Evolutionary conservation across 2,329 filamentous ascomycete species (phyloP), one percentile per base, ranked within the genome.

Genomic region (Ustilaginoidea virens): DNA sequence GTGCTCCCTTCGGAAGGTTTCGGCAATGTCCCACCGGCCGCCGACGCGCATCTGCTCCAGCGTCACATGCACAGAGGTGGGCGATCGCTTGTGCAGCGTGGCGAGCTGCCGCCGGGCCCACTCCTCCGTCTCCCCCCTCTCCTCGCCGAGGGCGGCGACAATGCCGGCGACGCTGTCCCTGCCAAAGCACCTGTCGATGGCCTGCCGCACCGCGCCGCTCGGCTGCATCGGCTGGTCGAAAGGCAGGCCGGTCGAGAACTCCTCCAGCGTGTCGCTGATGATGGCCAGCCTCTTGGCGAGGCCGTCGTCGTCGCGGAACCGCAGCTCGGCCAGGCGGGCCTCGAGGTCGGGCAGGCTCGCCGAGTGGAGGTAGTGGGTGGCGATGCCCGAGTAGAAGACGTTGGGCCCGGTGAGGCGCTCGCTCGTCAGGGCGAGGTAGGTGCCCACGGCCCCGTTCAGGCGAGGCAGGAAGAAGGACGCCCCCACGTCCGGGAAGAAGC

Each of bases 401-500:
- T 96, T 81, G 9, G 76, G 77, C 24, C 90, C 90, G 35, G 66
- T 74, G 37, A 98, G 60, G 37, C 73, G 70, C 47, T 87, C 79
- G 47, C 85, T 90, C 6, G 90, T 98, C 38, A 98, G 64, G 13
- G 85, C 90, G 24, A 98, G 74, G 55, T 96, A 98, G 13, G 81
- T 93, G 33, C 90, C 90, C 32, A 92, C 57, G 34, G 74, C 63
- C 28, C 90, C 90, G 44, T 92, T 74, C 64, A 98, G 74, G 37
- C 85, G 70, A 11, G 90, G 82, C 30, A 98, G 64, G 65, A 96
- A 96, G 63, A 96, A 98, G 8, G 82, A 92, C 18, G 79, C 92
- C 36, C 90, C 90, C 27, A 98, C 90, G 47, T 98, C 92, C 5
- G 92, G 90, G 66, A 98, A 98, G 65, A 96, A 94, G 22, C 90